phyloP scores from a whole-genome alignment of 2,329 filamentous ascomycete species.

The Annulohypoxylon truncatum region DNA sequence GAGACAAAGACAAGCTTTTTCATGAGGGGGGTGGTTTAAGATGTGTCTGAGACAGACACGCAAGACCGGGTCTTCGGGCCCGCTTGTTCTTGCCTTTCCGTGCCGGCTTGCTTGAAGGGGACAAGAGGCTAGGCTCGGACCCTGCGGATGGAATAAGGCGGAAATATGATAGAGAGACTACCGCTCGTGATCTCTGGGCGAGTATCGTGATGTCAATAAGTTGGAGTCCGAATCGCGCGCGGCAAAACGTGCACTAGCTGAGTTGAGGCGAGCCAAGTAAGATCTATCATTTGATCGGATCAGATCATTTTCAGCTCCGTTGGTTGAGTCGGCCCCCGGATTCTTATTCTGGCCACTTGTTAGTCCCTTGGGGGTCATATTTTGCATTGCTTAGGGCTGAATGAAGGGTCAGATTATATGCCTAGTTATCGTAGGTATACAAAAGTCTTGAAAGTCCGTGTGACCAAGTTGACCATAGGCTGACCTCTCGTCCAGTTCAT shows the following conservation, averaged over 20 bases:
- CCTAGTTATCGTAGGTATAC: not conserved
- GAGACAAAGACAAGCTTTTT: conserved; percentile 18
- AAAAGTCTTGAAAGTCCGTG: not conserved
- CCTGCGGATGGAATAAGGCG: not conserved
- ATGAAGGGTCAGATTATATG: not conserved
- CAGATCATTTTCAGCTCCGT: not conserved
- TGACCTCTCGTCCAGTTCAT: not conserved
- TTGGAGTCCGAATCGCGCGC: conserved; percentile 19
- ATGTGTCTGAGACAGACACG: not conserved
- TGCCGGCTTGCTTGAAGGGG: not conserved
- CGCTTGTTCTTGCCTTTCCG: conserved; percentile 18
- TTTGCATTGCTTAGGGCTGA: not conserved
- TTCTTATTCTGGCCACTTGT: not conserved
- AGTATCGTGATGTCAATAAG: conserved; percentile 20
- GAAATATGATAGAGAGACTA: not conserved
- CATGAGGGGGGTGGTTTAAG: not conserved
- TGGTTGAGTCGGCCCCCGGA: not conserved
- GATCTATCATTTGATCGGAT: not conserved
- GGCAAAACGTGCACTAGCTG: conserved; percentile 15
- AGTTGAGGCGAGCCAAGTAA: not conserved
- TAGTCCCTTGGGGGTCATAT: not conserved
- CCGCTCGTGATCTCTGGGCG: conserved; percentile 4
- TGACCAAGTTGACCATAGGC: not conserved
- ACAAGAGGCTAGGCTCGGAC: not conserved
- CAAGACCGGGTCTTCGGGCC: conserved; percentile 10